phyloP scores from a whole-genome alignment of 2,329 filamentous ascomycete species.

The Trichoderma cornu-damae region DNA sequence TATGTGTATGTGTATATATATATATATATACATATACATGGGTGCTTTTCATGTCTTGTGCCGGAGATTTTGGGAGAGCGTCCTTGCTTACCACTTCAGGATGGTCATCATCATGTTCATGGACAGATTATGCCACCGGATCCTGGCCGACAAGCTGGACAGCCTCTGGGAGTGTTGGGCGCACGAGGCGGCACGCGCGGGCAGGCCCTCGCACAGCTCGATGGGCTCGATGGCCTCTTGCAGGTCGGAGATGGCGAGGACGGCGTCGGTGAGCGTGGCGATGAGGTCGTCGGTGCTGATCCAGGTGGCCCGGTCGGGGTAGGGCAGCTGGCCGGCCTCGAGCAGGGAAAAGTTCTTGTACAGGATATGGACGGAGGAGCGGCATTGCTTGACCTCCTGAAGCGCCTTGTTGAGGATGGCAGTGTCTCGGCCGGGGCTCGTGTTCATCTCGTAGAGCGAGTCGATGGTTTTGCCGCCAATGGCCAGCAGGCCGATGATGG shows the following conservation, averaged over 20 bases:
- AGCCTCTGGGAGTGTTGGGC: constrained; percentile 1
- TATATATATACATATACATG: too few species aligned
- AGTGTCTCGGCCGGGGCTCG: constrained; percentile 27
- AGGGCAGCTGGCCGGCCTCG: constrained; percentile 32
- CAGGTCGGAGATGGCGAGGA: constrained; percentile 34
- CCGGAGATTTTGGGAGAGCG: neutral
- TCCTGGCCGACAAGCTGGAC: constrained; percentile 28
- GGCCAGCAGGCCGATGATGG: constrained; percentile 35
- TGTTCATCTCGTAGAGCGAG: constrained; percentile 33
- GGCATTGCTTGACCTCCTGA: constrained; percentile 35
- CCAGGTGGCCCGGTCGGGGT: constrained; percentile 34
- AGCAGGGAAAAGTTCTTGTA: constrained; percentile 34
- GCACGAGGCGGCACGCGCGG: constrained; percentile 15
- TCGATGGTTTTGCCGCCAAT: constrained; percentile 34
- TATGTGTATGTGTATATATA: too few species aligned
- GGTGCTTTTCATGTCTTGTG: too few species aligned
- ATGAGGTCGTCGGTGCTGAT: constrained; percentile 34
- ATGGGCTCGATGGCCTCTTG: constrained; percentile 28
- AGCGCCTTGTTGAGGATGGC: constrained; percentile 30
- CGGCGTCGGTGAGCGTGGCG: constrained; percentile 34
- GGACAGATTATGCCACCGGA: constrained; percentile 37
- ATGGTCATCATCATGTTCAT: constrained; percentile 39
- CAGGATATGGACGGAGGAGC: constrained; percentile 35
- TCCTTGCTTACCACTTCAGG: constrained; percentile 35
- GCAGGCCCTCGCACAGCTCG: constrained; percentile 8